phyloP scores from a whole-genome alignment of 495 filamentous ascomycete species.

The Hypoxylon fragiforme region DNA sequence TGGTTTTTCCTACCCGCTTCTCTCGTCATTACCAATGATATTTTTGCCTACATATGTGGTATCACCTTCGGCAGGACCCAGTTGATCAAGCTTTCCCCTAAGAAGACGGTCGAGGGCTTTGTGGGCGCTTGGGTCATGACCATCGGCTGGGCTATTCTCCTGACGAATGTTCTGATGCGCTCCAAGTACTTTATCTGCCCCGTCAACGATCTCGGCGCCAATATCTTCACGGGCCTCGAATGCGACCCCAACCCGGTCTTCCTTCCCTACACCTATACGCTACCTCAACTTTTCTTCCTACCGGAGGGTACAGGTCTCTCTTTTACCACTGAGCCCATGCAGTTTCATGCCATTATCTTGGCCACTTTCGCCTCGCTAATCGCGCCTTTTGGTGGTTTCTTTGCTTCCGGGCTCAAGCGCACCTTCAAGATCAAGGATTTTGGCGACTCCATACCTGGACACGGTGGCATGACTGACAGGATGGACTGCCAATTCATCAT shows the following conservation, averaged over 20 bases:
- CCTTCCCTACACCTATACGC: constrained; percentile 71
- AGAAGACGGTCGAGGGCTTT: constrained; percentile 99
- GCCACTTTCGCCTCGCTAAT: constrained; percentile 95
- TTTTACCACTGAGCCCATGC: constrained; percentile 80
- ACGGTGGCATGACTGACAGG: constrained; percentile 97
- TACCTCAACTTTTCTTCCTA: constrained; percentile 70
- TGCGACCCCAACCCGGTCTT: constrained; percentile 96
- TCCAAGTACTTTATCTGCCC: constrained; percentile 99
- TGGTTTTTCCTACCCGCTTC: constrained; percentile 99
- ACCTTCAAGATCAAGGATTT: constrained; percentile 99
- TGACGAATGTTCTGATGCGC: constrained; percentile 86
- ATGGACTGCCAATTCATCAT: constrained; percentile 99
- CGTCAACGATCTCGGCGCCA: constrained; percentile 93
- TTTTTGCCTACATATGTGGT: constrained; percentile 96
- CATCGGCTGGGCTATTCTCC: constrained; percentile 75
- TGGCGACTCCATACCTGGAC: constrained; percentile 95
- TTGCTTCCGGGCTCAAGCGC: constrained; percentile 95
- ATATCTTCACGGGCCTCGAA: constrained; percentile 84
- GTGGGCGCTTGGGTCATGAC: constrained; percentile 97
- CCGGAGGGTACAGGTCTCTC: constrained; percentile 54
- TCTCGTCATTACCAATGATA: constrained; percentile 97
- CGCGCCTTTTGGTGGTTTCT: constrained; percentile 98
- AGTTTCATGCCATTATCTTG: constrained; percentile 90
- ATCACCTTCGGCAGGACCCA: constrained; percentile 97
- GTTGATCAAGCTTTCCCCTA: constrained; percentile 96